A percentile compares a stretch with the other conserved stretches of the same genome.
phyloP scores from a whole-genome alignment of 345 rosid species.

The Gossypium thurberi region DNA sequence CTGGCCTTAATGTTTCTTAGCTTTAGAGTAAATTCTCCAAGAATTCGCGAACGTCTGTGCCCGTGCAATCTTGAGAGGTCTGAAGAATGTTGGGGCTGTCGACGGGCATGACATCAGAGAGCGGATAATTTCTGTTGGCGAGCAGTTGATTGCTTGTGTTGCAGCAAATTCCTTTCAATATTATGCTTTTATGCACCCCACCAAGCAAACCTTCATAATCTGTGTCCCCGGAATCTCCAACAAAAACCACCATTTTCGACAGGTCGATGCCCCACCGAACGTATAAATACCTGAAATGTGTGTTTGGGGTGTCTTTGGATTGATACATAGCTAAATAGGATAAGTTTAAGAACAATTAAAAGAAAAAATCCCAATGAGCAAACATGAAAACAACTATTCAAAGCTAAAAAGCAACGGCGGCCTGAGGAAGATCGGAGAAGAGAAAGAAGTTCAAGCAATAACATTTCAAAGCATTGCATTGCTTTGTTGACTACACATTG shows the following conservation, averaged over 20 bases:
- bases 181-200: constrained; percentile 71
- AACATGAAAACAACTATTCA: not conserved
- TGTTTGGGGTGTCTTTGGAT: not conserved
- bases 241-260: constrained; percentile 78
- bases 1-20: constrained; percentile 7
- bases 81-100: constrained; percentile 63
- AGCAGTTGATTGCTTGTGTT: constrained; percentile 44
- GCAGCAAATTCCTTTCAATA: constrained; percentile 65
- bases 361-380: not conserved
- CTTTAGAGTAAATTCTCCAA: constrained; percentile 45
- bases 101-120: constrained; percentile 62
- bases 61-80: constrained; percentile 35
- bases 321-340: not conserved
- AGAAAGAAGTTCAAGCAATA: not conserved
- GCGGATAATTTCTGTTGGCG: constrained; percentile 70
- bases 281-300: constrained; percentile 59
- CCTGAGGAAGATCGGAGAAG: not conserved
- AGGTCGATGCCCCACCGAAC: constrained; percentile 91
- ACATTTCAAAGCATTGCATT: not conserved
- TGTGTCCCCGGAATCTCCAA: constrained; percentile 88
- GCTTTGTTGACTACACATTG: constrained; percentile 29
- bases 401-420: not conserved
- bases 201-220: constrained; percentile 93
- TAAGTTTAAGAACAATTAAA: not conserved
- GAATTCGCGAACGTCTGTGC: constrained; percentile 43